Conservation (phyloP, 2,329 filamentous ascomycete genomes). For the Aureobasidium vineae region DNA sequence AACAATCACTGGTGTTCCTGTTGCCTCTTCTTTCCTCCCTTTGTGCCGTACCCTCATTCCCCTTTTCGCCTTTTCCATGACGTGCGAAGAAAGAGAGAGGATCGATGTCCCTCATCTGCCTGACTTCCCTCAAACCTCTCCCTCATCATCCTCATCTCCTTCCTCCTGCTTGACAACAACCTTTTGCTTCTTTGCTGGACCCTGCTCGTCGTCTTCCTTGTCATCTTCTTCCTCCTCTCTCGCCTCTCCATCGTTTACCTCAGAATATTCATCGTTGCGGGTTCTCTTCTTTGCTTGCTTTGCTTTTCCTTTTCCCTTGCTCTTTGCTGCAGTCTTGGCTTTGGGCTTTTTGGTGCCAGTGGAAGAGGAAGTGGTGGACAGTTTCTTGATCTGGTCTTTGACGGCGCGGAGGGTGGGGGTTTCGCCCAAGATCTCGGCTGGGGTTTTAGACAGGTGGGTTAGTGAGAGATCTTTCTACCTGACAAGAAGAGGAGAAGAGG, state of each 20-base stretch:
- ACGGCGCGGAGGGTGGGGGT: constrained; percentile 26
- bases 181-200: neutral
- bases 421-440: neutral
- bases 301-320: neutral
- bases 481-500: neutral
- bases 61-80: neutral
- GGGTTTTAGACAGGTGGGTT: neutral
- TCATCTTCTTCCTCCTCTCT: neutral
- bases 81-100: neutral
- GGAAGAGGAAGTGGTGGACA: neutral
- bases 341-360: neutral
- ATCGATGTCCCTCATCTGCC: neutral
- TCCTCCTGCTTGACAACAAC: neutral
- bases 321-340: neutral
- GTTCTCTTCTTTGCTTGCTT: neutral
- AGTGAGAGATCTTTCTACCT: neutral
- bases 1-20: neutral
- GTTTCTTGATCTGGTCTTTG: constrained; percentile 25
- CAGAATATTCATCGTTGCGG: neutral
- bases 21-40: neutral
- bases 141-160: neutral
- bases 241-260: neutral
- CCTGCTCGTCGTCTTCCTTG: neutral
- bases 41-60: neutral
- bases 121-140: neutral